Base-by-base conservation (phyloP, 2,329 filamentous ascomycete species). In the Colletotrichum phormii region DNA sequence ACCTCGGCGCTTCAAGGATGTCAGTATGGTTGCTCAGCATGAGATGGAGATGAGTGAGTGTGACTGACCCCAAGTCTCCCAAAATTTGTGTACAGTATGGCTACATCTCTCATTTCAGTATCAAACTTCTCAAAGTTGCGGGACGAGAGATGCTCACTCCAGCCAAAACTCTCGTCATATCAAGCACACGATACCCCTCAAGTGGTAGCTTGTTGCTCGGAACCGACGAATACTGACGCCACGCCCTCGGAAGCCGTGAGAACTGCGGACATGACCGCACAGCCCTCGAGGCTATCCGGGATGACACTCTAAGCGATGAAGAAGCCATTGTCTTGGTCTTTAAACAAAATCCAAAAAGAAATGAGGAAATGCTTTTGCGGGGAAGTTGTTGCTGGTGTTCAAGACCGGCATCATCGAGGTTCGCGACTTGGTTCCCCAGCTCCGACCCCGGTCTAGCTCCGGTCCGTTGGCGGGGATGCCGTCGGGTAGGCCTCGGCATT, bases 51-150 rank as follows among this genome's bases (percentile, higher is more conserved):
- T 74, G 73, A 68, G 75, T 24, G 55, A 71, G 74, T 3, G n/a
- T 46, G 9, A 75, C 91, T 82, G 90, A 98, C 96, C 97, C 97
- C 77, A 99, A 88, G 83, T 99, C 97, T 69, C 96, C 97, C 11
- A 99, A 85, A 66, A 99, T 98, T 82, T 99, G 97, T 49, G 97
- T 98, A 79, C 95, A 98, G 80, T 98, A 98, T 76, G 97, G 97
- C 95, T 98, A 78, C 15, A 54, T 13, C 69, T 11, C 4, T n/a
- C 12, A 12, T 5, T 22, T 73, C 49, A 73, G 24, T 5, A 11
- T 1, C 1, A 5, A 5, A 5, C 59, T 15, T 54, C 8, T 49
- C 9, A 29, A 12, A 6, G 9, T 0, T n/a, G 3, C 57, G 3
- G n/a, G n/a, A 22, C 5, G 0, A 5, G 0, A 33, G 4, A 11